Percentiles rank a stretch among this genome's conserved stretches.
Conservation (phyloP, 176 grass and related monocot species). For the Musa troglodytarum region DNA sequence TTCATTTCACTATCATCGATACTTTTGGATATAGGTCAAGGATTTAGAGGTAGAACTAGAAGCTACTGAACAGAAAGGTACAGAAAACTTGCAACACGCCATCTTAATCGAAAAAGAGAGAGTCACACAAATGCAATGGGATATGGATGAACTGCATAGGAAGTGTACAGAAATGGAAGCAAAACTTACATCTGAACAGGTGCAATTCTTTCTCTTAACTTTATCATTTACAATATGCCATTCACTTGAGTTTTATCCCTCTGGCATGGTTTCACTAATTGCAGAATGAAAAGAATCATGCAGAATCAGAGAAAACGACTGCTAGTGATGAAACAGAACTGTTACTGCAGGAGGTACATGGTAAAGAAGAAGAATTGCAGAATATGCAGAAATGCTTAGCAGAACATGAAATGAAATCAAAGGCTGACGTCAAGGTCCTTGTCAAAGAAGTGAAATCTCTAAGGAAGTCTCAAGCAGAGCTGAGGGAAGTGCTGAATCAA, state of each 20-base stretch:
- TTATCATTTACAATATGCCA: background rate
- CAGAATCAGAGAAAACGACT: conserved; percentile 50
- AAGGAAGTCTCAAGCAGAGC: conserved; percentile 80
- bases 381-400: conserved; percentile 49
- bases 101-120: conserved; percentile 83
- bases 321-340: conserved; percentile 59
- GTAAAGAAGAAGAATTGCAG: conserved; percentile 57
- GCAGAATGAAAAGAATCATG: conserved; percentile 66
- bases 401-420: conserved; percentile 88
- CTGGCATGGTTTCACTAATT: conserved; percentile 7
- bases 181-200: conserved; percentile 59
- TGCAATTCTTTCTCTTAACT: conserved; percentile 17
- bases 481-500: conserved; percentile 58
- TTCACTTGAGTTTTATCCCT: conserved; percentile 14
- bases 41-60: conserved; percentile 98
- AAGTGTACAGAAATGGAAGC: conserved; percentile 83
- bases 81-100: conserved; percentile 79
- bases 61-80: conserved; percentile 73
- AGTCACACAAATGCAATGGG: conserved; percentile 95
- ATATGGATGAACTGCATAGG: conserved; percentile 90
- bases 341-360: conserved; percentile 55
- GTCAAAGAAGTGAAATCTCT: conserved; percentile 89
- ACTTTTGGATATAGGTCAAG: conserved; percentile 58
- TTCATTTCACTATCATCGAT: too few relatives aligned
- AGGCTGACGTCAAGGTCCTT: conserved; percentile 89